Base-by-base conservation (phyloP, 306 rosid species). In the Begonia masoniana region DNA sequence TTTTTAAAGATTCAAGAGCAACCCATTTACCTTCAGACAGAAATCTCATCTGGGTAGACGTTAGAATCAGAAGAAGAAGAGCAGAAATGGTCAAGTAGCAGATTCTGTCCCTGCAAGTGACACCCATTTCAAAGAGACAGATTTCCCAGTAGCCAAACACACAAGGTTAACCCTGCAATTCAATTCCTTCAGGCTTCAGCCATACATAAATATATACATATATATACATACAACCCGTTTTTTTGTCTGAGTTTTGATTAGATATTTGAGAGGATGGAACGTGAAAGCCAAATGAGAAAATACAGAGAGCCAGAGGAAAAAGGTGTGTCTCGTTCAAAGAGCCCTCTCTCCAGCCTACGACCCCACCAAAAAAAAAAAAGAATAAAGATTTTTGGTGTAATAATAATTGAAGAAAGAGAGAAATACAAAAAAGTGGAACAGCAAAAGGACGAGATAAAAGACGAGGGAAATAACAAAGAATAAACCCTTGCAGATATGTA, bases 21-120 rank as follows among this genome's bases (percentile, higher is more conserved):
- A 51, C 41, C 47, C 21, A 52, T 51, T 69, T 73, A 86, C 95
- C 85, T 83, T 83, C 82, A 54, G 79, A 77, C 55, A 76, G 69
- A 58, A 77, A 67, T 61, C 72, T 78, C 12, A 66, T 55, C 57
- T 74, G 87, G 54, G 81, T 62, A 26, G 83, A 78, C 72, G 75
- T 70, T 65, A 79, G 52, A 64, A 81, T 48, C 23, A 82, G 54
- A 58, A 89, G 77, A 80, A 78, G 55, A 65, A 77, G 15, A 58
- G 80, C 60, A 62, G 59, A 74, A 55, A 77, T 17, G 69, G 67
- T 46, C 45, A 59, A 13, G 52, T 50, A 62, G 58, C 49, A 46
- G 41, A 72, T 57, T 59, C 63, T 71, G 35, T 63, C 65, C 67
- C 52, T 43, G 62, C 52, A 68, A 62, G 46, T 72, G 51, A 41